Conservation (phyloP, 2,329 filamentous ascomycete species). For the Ceratocystis variospora region DNA sequence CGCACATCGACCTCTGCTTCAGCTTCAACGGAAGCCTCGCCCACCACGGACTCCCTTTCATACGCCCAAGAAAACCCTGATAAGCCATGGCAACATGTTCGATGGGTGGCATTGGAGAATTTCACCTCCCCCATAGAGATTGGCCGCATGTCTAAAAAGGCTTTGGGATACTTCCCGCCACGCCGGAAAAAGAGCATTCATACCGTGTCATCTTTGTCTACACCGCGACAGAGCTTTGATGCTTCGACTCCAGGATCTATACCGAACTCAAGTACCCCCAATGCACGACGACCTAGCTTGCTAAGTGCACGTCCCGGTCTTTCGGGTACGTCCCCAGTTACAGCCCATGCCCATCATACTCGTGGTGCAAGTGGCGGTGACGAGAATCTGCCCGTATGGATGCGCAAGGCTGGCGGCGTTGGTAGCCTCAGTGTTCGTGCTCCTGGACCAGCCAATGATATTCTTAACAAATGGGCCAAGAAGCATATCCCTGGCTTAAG, state of each 20-base stretch:
- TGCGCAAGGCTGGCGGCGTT: constrained; percentile 76
- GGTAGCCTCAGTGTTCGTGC: constrained; percentile 63
- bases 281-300: constrained; percentile 33
- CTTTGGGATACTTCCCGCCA: constrained; percentile 83
- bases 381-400: constrained; percentile 40
- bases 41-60: background rate
- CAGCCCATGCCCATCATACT: background rate
- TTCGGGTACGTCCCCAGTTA: background rate
- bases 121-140: constrained; percentile 62
- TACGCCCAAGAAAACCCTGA: constrained; percentile 29
- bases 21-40: background rate
- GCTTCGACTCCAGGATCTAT: constrained; percentile 31
- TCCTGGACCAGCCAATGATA: constrained; percentile 72
- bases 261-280: constrained; percentile 21
- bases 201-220: constrained; percentile 51
- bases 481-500: constrained; percentile 70
- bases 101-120: constrained; percentile 73
- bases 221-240: constrained; percentile 53
- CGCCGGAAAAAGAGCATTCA: constrained; percentile 70
- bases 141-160: constrained; percentile 63
- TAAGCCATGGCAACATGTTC: constrained; percentile 68
- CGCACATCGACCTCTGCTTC: background rate
- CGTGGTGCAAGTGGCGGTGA: constrained; percentile 10
- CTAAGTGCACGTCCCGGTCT: constrained; percentile 27
- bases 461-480: constrained; percentile 69